Conservation (phyloP, 257 asterid species). For the Parsonsia alboflavescens region DNA sequence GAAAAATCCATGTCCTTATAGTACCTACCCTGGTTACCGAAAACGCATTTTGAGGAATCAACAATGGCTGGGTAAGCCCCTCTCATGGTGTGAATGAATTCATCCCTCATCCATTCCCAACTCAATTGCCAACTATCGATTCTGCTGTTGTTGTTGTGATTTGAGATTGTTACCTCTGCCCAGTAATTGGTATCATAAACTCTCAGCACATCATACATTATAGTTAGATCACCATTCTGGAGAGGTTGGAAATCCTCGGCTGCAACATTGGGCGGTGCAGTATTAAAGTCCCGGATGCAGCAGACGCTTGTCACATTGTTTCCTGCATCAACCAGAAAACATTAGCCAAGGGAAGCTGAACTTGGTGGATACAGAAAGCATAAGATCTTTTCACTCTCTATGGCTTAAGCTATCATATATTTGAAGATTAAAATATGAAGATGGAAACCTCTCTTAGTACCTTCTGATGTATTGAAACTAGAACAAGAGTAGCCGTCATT, state of each 20-base stretch:
- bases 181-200: constrained; percentile 37
- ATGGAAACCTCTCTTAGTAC: constrained; percentile 28
- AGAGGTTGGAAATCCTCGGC: constrained; percentile 25
- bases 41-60: constrained; percentile 49
- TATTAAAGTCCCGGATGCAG: constrained; percentile 31
- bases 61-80: constrained; percentile 53
- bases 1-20: constrained; percentile 44
- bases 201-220: constrained; percentile 52
- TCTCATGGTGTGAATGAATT: constrained; percentile 54
- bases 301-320: constrained; percentile 32
- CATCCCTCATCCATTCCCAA: constrained; percentile 71
- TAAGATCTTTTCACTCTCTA: too few relatives aligned
- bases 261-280: constrained; percentile 24
- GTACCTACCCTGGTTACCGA: constrained; percentile 43
- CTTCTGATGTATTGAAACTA: constrained; percentile 26
- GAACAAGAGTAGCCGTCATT: constrained; percentile 54
- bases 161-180: constrained; percentile 60
- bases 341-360: not conserved
- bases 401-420: not conserved
- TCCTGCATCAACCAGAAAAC: constrained; percentile 24
- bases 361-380: too few relatives aligned
- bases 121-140: constrained; percentile 51
- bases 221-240: constrained; percentile 47
- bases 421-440: not conserved
- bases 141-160: constrained; percentile 44